A percentile compares a stretch with the other conserved stretches of the same genome.
Conservation (phyloP, 73 alveolate genomes). For the Tetrahymena thermophila region DNA sequence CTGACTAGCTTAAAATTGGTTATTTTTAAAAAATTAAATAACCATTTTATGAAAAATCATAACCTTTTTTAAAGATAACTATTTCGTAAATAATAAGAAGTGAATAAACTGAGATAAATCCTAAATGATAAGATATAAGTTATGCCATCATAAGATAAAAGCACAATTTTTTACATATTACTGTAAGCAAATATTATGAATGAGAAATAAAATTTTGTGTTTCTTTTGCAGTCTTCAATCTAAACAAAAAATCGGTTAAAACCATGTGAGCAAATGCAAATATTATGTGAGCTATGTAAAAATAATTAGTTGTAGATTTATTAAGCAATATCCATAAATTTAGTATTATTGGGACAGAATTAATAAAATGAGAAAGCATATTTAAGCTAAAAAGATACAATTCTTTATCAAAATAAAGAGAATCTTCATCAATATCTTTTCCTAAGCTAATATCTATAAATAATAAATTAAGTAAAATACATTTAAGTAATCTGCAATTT, state of each 20-base stretch:
- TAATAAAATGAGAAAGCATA: background rate
- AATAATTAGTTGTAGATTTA: background rate
- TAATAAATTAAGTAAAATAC: background rate
- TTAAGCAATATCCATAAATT: background rate
- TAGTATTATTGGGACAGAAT: background rate
- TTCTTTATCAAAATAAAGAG: background rate
- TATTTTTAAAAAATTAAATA: no score
- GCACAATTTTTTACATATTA: background rate
- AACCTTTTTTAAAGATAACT: no score
- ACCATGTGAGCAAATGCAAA: background rate
- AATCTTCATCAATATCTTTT: background rate
- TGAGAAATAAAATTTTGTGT: no score
- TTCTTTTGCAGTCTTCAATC: background rate
- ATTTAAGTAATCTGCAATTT: background rate
- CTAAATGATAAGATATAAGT: background rate
- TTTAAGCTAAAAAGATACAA: no score
- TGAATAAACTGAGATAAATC: background rate
- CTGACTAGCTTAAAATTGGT: background rate
- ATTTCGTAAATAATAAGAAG: background rate
- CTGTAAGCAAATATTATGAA: no score
- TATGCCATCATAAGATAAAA: background rate
- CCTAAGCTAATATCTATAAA: background rate
- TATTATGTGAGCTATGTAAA: background rate
- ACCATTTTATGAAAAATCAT: background rate
- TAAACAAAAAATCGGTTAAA: background rate